Evolutionary conservation across 1,284 basidiomycete species (phyloP).

Genomic region (Schizophyllum commune): DNA sequence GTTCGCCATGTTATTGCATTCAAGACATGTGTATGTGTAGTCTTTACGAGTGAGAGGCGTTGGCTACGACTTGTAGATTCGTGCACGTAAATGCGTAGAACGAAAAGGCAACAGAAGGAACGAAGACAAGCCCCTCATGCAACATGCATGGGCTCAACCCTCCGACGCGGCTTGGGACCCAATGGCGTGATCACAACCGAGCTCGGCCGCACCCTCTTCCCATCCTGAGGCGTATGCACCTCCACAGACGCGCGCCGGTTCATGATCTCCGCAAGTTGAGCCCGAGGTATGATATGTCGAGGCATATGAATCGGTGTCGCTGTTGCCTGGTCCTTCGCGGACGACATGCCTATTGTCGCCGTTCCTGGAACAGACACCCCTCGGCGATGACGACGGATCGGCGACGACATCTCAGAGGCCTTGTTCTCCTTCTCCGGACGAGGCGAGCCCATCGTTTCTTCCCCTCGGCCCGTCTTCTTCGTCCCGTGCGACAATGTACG

Average conservation of each 20-base stretch:
- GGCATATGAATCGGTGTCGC: neutral
- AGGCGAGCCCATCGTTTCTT: neutral
- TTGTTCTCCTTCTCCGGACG: neutral
- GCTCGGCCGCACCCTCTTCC: neutral
- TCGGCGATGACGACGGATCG: neutral
- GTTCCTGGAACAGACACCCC: neutral
- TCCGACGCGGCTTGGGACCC: neutral
- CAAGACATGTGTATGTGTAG: too few relatives aligned
- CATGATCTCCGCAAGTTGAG: conserved; percentile 12
- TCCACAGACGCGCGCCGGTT: neutral
- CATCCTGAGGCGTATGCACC: neutral
- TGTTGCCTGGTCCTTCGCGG: neutral
- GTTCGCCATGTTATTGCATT: too few relatives aligned
- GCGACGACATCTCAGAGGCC: neutral
- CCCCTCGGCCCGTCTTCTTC: neutral
- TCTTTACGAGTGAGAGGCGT: too few relatives aligned
- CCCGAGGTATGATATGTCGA: conserved; percentile 14
- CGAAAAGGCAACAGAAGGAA: neutral
- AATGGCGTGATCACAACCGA: neutral
- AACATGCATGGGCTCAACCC: neutral
- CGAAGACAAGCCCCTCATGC: neutral
- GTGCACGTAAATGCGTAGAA: neutral
- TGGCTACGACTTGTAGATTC: too few relatives aligned
- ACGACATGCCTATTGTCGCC: neutral
- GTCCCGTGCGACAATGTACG: neutral